phyloP scores from a whole-genome alignment of 352 stramenopile species.

The Pythium rhizo-oryzae region DNA sequence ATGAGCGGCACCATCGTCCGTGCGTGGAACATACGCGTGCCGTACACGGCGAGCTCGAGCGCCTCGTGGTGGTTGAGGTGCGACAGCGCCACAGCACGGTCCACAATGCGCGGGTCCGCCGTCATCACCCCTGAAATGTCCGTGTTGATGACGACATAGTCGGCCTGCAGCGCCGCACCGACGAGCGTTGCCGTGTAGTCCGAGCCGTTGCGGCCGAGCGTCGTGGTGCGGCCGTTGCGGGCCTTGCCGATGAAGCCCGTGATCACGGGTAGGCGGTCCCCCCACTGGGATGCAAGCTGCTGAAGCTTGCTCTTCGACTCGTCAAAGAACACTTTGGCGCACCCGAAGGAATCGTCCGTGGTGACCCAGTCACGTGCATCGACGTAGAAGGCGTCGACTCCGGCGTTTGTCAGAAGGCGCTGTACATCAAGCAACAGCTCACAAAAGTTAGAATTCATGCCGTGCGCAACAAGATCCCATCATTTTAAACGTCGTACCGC shows the following conservation, averaged over 20 bases:
- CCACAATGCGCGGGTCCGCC: constrained; percentile 74
- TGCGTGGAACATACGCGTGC: constrained; percentile 84
- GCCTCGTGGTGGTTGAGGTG: constrained; percentile 84
- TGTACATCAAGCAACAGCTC: not conserved
- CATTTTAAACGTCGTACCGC: constrained; percentile 33
- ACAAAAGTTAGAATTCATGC: not conserved
- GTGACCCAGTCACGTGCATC: constrained; percentile 76
- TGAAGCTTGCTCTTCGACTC: constrained; percentile 75
- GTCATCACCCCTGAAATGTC: constrained; percentile 87
- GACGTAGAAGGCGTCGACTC: constrained; percentile 65
- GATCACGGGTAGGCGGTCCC: constrained; percentile 59
- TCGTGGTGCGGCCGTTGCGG: constrained; percentile 70
- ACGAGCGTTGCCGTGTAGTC: constrained; percentile 88
- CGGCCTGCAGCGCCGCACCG: constrained; percentile 56
- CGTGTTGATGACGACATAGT: constrained; percentile 88
- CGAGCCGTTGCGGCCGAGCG: constrained; percentile 78
- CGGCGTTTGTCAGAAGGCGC: constrained; percentile 52
- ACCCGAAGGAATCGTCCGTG: constrained; percentile 70
- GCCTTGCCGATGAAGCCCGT: constrained; percentile 79
- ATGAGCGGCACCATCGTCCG: constrained; percentile 88
- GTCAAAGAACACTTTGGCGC: constrained; percentile 80
- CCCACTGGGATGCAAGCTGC: constrained; percentile 44
- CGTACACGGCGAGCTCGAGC: constrained; percentile 80
- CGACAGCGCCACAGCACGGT: constrained; percentile 67
- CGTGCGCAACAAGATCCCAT: not conserved